Base-by-base conservation (phyloP, 768 basidiomycete genomes). In the Leccinellum rugosiceps region DNA sequence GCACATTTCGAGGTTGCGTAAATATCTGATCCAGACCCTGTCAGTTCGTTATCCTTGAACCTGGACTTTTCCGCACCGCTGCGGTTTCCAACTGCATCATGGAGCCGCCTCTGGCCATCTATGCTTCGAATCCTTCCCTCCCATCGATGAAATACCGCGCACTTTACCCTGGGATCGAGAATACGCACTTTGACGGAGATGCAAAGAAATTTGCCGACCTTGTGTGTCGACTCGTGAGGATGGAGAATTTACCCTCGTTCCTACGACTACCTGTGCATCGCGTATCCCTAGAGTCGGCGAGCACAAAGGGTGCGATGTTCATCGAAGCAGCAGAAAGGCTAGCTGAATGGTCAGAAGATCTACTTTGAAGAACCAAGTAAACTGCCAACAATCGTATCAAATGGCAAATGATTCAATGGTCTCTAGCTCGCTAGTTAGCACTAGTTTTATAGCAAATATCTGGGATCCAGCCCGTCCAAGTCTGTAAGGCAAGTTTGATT, bases 71-170 rank as follows among this genome's bases (percentile, higher is more conserved):
- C 34, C 68, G 62, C n/a, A 70, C 67, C 6, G 35, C 66, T 19
- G 59, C 55, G 0, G 6, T 53, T 23, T 35, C 66, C 9, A 68
- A 28, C 30, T 17, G 26, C 25, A 21, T 57, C 10, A 38, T 31
- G 5, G 66, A 66, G 15, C 59, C 66, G 4, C 53, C 59, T 21
- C 52, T 53, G 3, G 51, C 66, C 23, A 58, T 38, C 3, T 68
- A 68, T 50, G 57, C 60, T n/a, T 64, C 68, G 7, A 57, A 70
- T 52, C 55, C 68, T 30, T 68, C 68, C 15, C 68, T 68, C 9
- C 63, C 63, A 6, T 38, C 66, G 3, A 70, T 67, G 59, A 57
- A 6, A 53, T 70, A 58, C 47, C 67, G 67, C 23, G 57, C 59
- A 0, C 56, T 66, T 6, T 61, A 52, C 15, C 66, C 67, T 7